Evolutionary conservation across 441 rosid genomes (phyloP), one percentile per base, ranked within the genome.

Genomic region (Jatropha podagrica): DNA sequence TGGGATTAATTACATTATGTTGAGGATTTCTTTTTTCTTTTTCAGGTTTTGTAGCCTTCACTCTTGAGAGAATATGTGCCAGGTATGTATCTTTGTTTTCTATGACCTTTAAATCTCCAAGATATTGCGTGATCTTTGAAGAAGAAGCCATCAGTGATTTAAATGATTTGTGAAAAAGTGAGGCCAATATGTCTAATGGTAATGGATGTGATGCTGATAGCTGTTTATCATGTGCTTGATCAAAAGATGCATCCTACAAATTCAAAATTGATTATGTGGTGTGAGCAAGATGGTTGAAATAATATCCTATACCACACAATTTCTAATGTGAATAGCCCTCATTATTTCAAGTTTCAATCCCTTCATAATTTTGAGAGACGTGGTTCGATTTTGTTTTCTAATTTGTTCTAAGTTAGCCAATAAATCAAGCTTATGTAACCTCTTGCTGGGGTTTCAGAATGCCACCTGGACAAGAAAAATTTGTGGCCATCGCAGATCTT

Each of bases 401-500:
- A 7, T 41, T 64, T 15, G 46, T 42, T n/a, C 64, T 26, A 23
- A 51, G 55, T 20, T 40, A 13, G 59, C 13, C 6, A 69, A 74
- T 40, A 11, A 62, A 54, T 46, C 49, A 32, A 69, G 72, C 72
- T 74, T 71, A 68, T 49, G 37, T 61, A 42, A 40, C 69, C 18
- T 82, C 55, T 23, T 41, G 8, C 69, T 70, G 68, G 59, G 67
- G 46, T 74, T 75, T 66, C 81, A 95, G 99, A 73, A 88, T 95
- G 94, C 95, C 94, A 8, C 74, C 69, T 72, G 98, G 96, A 59
- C 81, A 90, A 85, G 98, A 95, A 76, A 93, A 90, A 68, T 93
- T 92, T 75, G 73, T 86, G 71, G 38, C 74, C 37, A 88, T 93
- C 37, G 95, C 73, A 54, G 99, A 93, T 90, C 89, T 95, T 20